Conservation (phyloP, 2,329 filamentous ascomycete genomes). For the Pseudonectria foliicola region DNA sequence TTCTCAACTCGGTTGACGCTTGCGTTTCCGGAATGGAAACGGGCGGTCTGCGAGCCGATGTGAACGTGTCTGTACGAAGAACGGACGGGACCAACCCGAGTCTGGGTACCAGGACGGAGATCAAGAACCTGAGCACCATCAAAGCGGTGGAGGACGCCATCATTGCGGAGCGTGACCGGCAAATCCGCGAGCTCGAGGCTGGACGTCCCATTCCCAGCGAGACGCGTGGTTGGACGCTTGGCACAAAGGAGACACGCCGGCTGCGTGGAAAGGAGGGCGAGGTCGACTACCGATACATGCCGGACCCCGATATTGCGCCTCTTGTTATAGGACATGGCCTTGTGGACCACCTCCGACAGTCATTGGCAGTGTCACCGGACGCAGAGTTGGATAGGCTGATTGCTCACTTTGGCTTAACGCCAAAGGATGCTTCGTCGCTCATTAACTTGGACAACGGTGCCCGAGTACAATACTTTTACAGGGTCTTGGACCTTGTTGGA, state of each 20-base stretch:
- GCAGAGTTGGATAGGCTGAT: conserved; percentile 57
- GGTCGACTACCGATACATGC: conserved; percentile 98
- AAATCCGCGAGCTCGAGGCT: conserved; percentile 70
- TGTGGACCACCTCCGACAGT: conserved; percentile 53
- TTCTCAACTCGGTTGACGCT: conserved; percentile 73
- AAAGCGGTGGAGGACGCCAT: conserved; percentile 94
- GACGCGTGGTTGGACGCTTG: conserved; percentile 87
- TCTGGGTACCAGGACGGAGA: conserved; percentile 85
- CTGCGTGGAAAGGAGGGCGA: conserved; percentile 92
- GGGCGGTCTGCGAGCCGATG: conserved; percentile 83
- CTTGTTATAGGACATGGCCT: conserved; percentile 68
- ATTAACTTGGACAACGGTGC: conserved; percentile 70
- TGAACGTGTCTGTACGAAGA: conserved; percentile 83
- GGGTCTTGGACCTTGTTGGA: conserved; percentile 48
- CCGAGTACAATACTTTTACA: conserved; percentile 74
- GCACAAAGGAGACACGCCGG: conserved; percentile 70
- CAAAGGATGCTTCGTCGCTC: conserved; percentile 78
- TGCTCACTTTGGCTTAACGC: conserved; percentile 57
- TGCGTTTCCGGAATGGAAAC: conserved; percentile 90
- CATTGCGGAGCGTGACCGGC: conserved; percentile 80
- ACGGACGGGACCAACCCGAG: conserved; percentile 33
- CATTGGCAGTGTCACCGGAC: conserved; percentile 67
- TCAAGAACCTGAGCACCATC: conserved; percentile 94
- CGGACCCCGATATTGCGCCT: conserved; percentile 82
- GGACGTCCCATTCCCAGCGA: conserved; percentile 75